A percentile compares a stretch with the other conserved stretches of the same genome.
These are phyloP conservation scores for Aspergillus taichungensis DNA, from an alignment of 495 filamentous ascomycete species.

Conservation along the genomic window DNA sequence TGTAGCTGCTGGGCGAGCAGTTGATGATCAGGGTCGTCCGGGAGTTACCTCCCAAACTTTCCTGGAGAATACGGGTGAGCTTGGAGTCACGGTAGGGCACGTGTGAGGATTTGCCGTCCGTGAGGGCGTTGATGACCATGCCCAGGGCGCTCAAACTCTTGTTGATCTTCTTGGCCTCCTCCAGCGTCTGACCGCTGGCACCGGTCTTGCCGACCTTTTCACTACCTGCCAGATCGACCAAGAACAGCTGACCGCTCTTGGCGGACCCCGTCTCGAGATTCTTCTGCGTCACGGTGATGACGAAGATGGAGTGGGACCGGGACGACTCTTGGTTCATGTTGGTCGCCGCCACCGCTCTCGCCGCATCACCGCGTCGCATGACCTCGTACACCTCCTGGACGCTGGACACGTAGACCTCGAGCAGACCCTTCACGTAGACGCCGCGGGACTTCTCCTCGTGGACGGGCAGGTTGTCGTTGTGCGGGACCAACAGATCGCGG, in stretches of 20 bases:
- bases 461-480: slow-evolving; percentile 91
- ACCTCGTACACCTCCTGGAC: slow-evolving; percentile 95
- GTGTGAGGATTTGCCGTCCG: slow-evolving; percentile 96
- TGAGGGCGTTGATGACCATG: slow-evolving; percentile 98
- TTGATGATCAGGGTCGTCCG: slow-evolving; percentile 97
- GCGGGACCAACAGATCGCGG: slow-evolving; percentile 81
- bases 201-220: slow-evolving; percentile 99
- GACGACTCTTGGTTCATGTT: slow-evolving; percentile 99
- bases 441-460: slow-evolving; percentile 96
- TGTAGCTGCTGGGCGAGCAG: slow-evolving; percentile 96
- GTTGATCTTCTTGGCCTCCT: slow-evolving; percentile 99
- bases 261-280: slow-evolving; percentile 94
- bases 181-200: slow-evolving; percentile 92
- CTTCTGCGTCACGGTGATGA: slow-evolving; percentile 95
- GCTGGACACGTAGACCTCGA: slow-evolving; percentile 93
- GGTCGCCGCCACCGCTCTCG: slow-evolving; percentile 91
- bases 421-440: slow-evolving; percentile 92
- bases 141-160: slow-evolving; percentile 95
- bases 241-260: slow-evolving; percentile 91
- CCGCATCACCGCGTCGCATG: slow-evolving; percentile 83
- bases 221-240: slow-evolving; percentile 95
- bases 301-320: slow-evolving; percentile 96
- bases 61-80: slow-evolving; percentile 92
- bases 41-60: slow-evolving; percentile 93
- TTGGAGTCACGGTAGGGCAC: slow-evolving; percentile 98